Percentiles rank a stretch among this genome's conserved stretches.
phyloP scores from a whole-genome alignment of 1,284 basidiomycete species.

The Xanthoconium separans region DNA sequence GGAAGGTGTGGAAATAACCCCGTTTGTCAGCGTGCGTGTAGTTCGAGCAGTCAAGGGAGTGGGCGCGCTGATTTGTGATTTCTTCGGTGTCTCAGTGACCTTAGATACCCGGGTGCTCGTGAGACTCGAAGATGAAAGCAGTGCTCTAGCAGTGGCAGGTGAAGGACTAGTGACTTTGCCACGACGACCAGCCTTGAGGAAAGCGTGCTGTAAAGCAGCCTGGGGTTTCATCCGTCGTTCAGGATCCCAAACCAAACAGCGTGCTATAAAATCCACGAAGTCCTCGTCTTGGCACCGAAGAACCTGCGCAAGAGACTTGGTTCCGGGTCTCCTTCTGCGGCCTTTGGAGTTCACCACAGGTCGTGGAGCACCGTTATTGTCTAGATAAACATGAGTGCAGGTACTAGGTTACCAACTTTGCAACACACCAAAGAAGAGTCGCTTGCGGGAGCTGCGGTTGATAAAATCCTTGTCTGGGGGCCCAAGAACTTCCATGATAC shows the following conservation, averaged over 20 bases:
- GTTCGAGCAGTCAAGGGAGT: constrained; percentile 77
- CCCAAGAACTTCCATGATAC: constrained; percentile 99
- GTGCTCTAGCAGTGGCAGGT: constrained; percentile 46
- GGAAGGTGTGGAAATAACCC: constrained; percentile 58
- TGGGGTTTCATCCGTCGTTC: constrained; percentile 95
- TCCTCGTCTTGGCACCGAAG: constrained; percentile 88
- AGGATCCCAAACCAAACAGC: constrained; percentile 98
- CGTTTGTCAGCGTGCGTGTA: constrained; percentile 48
- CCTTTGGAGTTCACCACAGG: constrained; percentile 98
- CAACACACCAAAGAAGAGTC: constrained; percentile 89
- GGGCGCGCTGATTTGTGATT: constrained; percentile 81
- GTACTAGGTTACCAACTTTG: neutral
- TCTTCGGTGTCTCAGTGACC: constrained; percentile 76
- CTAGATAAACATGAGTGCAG: constrained; percentile 41
- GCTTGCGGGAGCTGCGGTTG: constrained; percentile 91
- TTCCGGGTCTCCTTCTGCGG: constrained; percentile 84
- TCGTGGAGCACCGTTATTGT: constrained; percentile 88
- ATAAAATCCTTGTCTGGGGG: constrained; percentile 94
- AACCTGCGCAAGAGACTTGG: constrained; percentile 87
- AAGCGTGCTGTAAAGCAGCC: constrained; percentile 89
- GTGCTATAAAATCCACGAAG: constrained; percentile 90
- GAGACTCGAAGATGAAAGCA: constrained; percentile 54
- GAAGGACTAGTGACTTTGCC: constrained; percentile 46
- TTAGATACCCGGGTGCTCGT: constrained; percentile 50
- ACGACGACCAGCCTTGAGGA: constrained; percentile 69